Evolutionary conservation across 2,329 filamentous ascomycete species (phyloP), one percentile per base, ranked within the genome.

Genomic region (Ophiostoma ips): DNA sequence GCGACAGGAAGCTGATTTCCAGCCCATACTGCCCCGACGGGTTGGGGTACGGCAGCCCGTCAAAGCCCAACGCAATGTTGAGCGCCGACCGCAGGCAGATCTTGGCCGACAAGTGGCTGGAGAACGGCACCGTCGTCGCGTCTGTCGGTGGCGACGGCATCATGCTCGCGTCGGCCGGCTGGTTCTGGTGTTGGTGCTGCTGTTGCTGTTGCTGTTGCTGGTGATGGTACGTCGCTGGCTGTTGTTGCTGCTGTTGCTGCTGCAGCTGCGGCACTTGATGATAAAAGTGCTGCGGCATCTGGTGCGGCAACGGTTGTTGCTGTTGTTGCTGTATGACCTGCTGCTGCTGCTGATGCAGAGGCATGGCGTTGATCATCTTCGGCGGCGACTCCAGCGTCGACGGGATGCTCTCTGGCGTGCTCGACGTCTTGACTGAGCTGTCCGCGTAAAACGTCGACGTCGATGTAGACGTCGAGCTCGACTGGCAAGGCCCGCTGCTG

Each of bases 81-180:
- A 74, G 63, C 2, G 71, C 70, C 8, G 71, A 67, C 44, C 67
- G 69, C 31, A 74, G 61, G 56, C 71, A 73, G 52, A 73, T 65
- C 55, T 70, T 70, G 19, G 71, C 66, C 13, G 71, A 73, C 38
- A 67, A 63, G 50, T 71, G 68, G 38, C 63, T 67, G 53, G 60
- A 68, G 55, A 72, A 73, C 13, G 70, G 70, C 16, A 47, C 52
- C n/a, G 16, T 15, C 43, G 43, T 5, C 3, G 28, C 7, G 28
- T 45, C 43, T 5, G 28, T 10, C 30, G 30, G 16, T 6, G 10
- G n/a, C 3, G 15, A 10, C 28, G 28, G 9, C 15, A 9, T 24
- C 41, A 31, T 31, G 34, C 34, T 8, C 21, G 28, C 2, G 21
- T 41, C 38, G 12, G 38, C 13, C 7, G 37, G n/a, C n/a, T n/a